Evolutionary conservation across 1,139 yeast genomes (phyloP).

Genomic region (Sugiyamaella xylanicola): DNA sequence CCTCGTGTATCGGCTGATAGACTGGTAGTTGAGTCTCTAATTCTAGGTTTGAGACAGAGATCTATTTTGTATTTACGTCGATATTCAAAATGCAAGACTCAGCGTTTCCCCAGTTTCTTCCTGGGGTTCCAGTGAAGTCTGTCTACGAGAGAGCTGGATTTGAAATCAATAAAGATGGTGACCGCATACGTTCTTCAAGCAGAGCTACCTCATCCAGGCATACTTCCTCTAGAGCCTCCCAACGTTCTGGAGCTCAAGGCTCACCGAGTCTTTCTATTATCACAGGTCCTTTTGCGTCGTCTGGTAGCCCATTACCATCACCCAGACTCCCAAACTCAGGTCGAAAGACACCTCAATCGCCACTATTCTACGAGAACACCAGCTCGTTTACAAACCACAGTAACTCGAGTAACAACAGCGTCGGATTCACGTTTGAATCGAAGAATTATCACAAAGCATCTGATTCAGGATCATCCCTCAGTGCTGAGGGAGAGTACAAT

Average conservation of each 20-base stretch:
- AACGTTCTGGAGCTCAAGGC: neutral
- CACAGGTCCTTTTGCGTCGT: slow-evolving; percentile 6
- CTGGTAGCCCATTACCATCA: slow-evolving; percentile 4
- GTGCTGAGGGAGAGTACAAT: neutral
- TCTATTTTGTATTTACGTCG: neutral
- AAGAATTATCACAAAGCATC: slow-evolving; percentile 5
- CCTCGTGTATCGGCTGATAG: neutral
- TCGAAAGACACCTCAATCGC: slow-evolving; percentile 10
- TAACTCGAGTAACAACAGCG: neutral
- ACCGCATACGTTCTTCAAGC: slow-evolving; percentile 7
- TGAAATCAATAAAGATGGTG: slow-evolving; percentile 37
- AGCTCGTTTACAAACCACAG: slow-evolving; percentile 1
- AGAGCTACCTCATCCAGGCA: slow-evolving; percentile 8
- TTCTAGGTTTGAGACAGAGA: neutral
- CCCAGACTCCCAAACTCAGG: slow-evolving; percentile 5
- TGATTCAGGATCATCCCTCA: neutral
- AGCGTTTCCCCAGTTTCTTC: slow-evolving; percentile 45
- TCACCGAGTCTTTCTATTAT: slow-evolving; percentile 12
- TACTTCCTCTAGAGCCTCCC: slow-evolving; percentile 10
- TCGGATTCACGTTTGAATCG: slow-evolving; percentile 9
- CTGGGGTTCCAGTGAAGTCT: slow-evolving; percentile 39
- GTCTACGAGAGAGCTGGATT: slow-evolving; percentile 49
- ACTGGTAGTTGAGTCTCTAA: neutral
- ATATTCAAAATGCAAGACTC: slow-evolving; percentile 32
- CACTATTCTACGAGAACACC: slow-evolving; percentile 4